phyloP scores from a whole-genome alignment of 371 early-diverging fungal genomes.

The Thermomucor indicae-seudaticae region DNA sequence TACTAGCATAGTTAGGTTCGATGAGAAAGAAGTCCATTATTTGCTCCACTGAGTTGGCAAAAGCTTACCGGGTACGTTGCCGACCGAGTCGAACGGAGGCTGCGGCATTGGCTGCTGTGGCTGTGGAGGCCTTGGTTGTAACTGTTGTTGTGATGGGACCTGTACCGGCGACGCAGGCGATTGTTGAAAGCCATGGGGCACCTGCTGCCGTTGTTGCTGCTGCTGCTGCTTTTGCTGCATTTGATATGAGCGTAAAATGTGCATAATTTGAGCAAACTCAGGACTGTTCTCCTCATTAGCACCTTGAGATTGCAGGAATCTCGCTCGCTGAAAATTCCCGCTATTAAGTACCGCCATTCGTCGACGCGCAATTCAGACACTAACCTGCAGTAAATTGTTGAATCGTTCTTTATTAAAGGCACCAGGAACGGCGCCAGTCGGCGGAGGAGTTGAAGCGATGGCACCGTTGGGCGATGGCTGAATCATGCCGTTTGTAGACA shows the following conservation, averaged over 20 bases:
- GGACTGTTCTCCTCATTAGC: slow-evolving; percentile 61
- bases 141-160: slow-evolving; percentile 3
- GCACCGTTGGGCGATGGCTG: neutral
- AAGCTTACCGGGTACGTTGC: neutral
- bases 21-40: neutral
- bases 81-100: neutral
- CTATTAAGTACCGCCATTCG: neutral
- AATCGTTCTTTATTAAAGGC: neutral
- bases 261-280: slow-evolving; percentile 60
- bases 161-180: slow-evolving; percentile 8
- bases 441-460: neutral
- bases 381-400: neutral
- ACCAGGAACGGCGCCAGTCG: neutral
- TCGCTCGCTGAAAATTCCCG: neutral
- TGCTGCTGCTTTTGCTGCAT: neutral
- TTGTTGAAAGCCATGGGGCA: slow-evolving; percentile 19
- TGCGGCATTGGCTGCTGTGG: slow-evolving; percentile 6
- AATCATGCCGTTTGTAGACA: neutral
- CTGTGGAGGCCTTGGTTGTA: too few relatives aligned
- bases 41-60: neutral
- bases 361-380: neutral
- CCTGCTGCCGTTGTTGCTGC: slow-evolving; percentile 5
- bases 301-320: slow-evolving; percentile 41
- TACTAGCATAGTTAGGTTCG: too few relatives aligned
- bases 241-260: slow-evolving; percentile 25